Evolutionary conservation across 108 stramenopile genomes (phyloP), one percentile per base, ranked within the genome.

Genomic region (Cyclotella baltica): DNA sequence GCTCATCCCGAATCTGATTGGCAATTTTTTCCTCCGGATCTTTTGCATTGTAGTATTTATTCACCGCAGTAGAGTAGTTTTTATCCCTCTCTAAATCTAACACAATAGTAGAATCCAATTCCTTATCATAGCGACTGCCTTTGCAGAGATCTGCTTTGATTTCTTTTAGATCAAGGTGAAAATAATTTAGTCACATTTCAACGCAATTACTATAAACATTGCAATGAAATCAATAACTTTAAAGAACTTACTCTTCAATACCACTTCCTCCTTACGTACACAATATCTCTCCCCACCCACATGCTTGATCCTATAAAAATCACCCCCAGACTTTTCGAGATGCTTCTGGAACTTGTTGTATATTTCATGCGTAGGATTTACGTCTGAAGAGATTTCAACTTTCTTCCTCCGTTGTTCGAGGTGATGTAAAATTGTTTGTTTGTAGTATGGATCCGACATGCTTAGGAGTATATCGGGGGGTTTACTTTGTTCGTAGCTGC

Each of bases 391-490:
- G 8, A 31, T 3, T 9, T 4, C 4, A 52, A 19, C 4, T 2
- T 58, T 28, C 4, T 30, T 6, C 57, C 10, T 58, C 4, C 57
- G 57, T 18, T 10, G 4, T 58, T 58, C 57, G 30, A 31, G 30
- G 57, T 58, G 19, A 58, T 58, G 57, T 4, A 58, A 58, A 6
- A 58, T 30, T 5, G 30, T 30, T 58, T 58, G 57, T 58, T 30
- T 58, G 57, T 58, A 58, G 57, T 58, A 58, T 28, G 57, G 57
- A 30, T 58, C 57, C 6, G 30, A 4, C 57, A 58, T 58, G 57
- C 57, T 58, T 27, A 58, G 57, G 2, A 58, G 29, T 29, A 58
- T 58, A 30, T 58, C 57, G 25, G 57, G 27, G 4, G 57, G 30
- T 58, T 58, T 4, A 18, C 3, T 4, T 30, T 58, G 9, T 8